Evolutionary conservation across 768 basidiomycete genomes (phyloP), one percentile per base, ranked within the genome.

Genomic region (Vishniacozyma victoriae): DNA sequence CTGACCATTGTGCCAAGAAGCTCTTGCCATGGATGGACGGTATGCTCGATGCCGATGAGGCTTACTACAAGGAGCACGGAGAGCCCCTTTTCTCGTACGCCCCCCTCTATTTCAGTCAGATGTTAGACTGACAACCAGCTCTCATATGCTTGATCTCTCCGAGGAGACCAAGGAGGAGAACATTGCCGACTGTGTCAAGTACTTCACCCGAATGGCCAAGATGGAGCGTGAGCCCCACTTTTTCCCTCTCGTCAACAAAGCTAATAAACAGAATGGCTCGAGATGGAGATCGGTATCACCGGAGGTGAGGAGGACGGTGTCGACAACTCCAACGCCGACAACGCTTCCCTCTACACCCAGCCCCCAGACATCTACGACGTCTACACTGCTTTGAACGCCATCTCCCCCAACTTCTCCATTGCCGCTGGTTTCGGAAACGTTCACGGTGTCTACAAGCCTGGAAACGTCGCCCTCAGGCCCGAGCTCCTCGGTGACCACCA

Each of bases 261-360:
- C 48, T 50, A 35, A 50, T 29, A 5, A 15, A 3, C 50, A 59
- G 60, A 67, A 58, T 99, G 89, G 89, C 88, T 99, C 73, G 95
- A 99, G 80, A 99, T 99, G 95, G 95, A 99, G 76, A 99, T 99
- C 72, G 95, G 95, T 68, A 97, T 99, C 75, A 99, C 95, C 42
- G 95, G 95, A 67, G 95, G 95, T 64, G 95, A 99, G 74, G 95
- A 99, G 73, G 95, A 97, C 69, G 93, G 95, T 71, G 95, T 99
- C 41, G 93, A 99, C 76, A 99, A 99, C 80, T 85, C 89, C 38
- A 82, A 78, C 35, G 90, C 90, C 54, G 95, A 99, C 77, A 99
- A 97, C 75, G 77, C 83, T 38, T 80, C 80, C 51, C 78, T 97
- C 66, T 99, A 99, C 80, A 99, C 95, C 22, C 95, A 99, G 74